Evolutionary conservation across 2,329 filamentous ascomycete genomes (phyloP), one percentile per base, ranked within the genome.

Genomic region (Phialocephala sp.): DNA sequence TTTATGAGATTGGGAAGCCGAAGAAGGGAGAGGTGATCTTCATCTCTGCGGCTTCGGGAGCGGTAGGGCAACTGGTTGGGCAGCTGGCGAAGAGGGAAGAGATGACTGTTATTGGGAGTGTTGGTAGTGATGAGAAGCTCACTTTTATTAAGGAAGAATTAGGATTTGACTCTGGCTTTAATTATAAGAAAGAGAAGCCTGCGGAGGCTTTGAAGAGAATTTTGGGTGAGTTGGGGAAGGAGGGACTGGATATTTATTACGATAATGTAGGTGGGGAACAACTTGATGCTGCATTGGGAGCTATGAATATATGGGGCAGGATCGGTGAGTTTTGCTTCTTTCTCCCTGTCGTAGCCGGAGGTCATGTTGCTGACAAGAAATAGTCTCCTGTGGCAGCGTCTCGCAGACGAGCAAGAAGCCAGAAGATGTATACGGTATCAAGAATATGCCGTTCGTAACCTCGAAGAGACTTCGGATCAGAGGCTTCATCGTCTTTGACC

Each of bases 251-350:
- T 75, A 91, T 93, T 75, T 92, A 93, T 81, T 62, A 89, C 74
- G 91, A 93, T 79, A 93, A 93, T 73, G 90, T 91, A 12, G 91
- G 91, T 20, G 91, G 90, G 41, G 89, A 91, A 78, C 87, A 90
- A 68, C 81, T 92, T 60, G 88, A 91, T 71, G 89, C 88, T 45
- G 87, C 89, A 0, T 79, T 93, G 60, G 80, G 82, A 32, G 80
- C 81, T 62, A 80, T 91, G 78, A 91, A 89, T 66, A 72, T 80
- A 61, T 86, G 82, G 67, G 91, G 89, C 9, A 84, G 90, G 63
- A 87, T 92, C 60, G 80, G 71, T 69, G 62, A 63, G 68, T 65
- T 11, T 36, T 15, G 27, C 41, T 20, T 27, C 4, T 24, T 22
- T 56, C 22, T 4, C n/a, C 14, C 6, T 32, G 14, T 41, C 27